A percentile compares a stretch with the other conserved stretches of the same genome.
Evolutionary conservation across 2,329 filamentous ascomycete genomes (phyloP).

Genomic region (Dothistroma septosporum): DNA sequence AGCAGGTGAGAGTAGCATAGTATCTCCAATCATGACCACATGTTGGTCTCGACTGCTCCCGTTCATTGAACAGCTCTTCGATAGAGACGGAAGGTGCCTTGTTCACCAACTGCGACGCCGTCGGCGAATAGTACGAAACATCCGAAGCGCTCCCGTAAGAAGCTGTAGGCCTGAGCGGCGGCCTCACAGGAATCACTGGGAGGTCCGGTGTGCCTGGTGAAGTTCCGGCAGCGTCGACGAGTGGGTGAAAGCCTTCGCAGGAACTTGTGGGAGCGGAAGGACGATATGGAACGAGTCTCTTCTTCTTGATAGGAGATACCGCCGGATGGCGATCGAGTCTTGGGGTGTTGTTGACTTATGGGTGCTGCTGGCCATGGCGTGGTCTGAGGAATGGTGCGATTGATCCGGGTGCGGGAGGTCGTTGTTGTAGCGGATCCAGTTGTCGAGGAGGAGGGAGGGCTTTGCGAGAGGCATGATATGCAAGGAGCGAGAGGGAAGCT

Average conservation of each 20-base stretch:
- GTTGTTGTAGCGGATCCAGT: slow-evolving; percentile 3
- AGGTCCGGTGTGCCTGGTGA: slow-evolving; percentile 1
- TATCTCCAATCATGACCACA: slow-evolving; percentile 2
- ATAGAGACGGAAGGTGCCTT: not conserved
- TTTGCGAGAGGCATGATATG: slow-evolving; percentile 29
- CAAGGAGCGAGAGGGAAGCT: slow-evolving; percentile 30
- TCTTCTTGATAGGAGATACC: slow-evolving; percentile 13
- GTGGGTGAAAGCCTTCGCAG: slow-evolving; percentile 4
- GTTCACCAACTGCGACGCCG: slow-evolving; percentile 5
- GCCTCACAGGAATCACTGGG: slow-evolving; percentile 13
- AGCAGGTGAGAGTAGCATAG: slow-evolving; percentile 6
- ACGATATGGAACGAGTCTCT: slow-evolving; percentile 2
- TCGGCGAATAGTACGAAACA: slow-evolving; percentile 17
- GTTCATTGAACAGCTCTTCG: not conserved
- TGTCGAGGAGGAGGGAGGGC: slow-evolving; percentile 8
- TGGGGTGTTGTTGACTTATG: not conserved
- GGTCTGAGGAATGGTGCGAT: slow-evolving; percentile 17
- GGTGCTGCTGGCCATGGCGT: slow-evolving; percentile 16
- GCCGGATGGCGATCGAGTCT: slow-evolving; percentile 11
- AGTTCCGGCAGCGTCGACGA: slow-evolving; percentile 19
- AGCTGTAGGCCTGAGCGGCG: slow-evolving; percentile 17
- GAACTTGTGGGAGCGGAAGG: slow-evolving; percentile 9
- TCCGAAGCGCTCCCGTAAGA: slow-evolving; percentile 18
- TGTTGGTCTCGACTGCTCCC: not conserved
- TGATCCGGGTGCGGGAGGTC: slow-evolving; percentile 17